Evolutionary conservation across 2,329 filamentous ascomycete genomes (phyloP), one percentile per base, ranked within the genome.

Genomic region (Phialocephala sp.): DNA sequence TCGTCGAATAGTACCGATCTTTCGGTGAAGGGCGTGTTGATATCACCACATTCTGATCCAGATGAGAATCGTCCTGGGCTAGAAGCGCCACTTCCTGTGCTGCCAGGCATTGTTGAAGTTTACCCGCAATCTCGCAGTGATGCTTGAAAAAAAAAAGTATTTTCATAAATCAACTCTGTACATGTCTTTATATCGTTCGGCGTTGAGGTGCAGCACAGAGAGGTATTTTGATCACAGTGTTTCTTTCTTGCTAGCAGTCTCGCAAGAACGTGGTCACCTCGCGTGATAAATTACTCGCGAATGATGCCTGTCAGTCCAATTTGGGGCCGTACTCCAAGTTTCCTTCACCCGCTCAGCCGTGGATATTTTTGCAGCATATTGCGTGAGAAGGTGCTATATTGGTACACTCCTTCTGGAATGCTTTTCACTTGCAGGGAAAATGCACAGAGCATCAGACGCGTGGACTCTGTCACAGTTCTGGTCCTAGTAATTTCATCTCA

Each of bases 1-100:
- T 68, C 70, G 22, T 70, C 68, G 54, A 73, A 70, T 35, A 73
- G 58, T 24, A 72, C 37, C 20, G 71, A 73, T 59, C 64, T 63
- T 41, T 72, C 70, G n/a, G 71, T 73, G 20, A 69, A 65, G 24
- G 71, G 70, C 20, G 71, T 72, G 39, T 58, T 65, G n/a, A 70
- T 27, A 47, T 69, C 66, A 47, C 57, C 69, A 32, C 47, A 67
- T 41, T 72, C 70, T 18, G 69, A 71, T 32, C 65, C 65, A 45
- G 59, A 71, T 14, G 65, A 67, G 18, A 58, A 60, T 20, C 52
- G 66, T 35, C 54, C 69, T 61, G 71, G 71, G 56, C 64, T 70
- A 9, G 70, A 72, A 15, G 66, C 64, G 37, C 70, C 70, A 66
- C 64, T 61, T 50, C 55, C 27, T 59, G 68, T 69, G 35, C 63